phyloP scores from a whole-genome alignment of 441 rosid genomes.

The Capsella rubella region DNA sequence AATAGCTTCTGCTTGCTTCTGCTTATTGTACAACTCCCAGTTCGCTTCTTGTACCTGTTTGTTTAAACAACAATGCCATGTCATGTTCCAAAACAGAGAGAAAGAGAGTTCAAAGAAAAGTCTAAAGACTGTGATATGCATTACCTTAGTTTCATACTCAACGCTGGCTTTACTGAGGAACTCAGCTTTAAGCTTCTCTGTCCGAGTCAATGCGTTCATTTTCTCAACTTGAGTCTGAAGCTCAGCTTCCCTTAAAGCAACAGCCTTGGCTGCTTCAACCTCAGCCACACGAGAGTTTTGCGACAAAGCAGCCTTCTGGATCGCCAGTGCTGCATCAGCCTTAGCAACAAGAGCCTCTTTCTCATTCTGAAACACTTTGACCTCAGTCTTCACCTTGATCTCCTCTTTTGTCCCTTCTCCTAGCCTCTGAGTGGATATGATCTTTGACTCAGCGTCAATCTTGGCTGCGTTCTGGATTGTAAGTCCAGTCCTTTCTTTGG shows the following conservation, averaged over 20 bases:
- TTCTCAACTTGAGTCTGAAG: slow-evolving; percentile 64
- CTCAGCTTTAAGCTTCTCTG: slow-evolving; percentile 75
- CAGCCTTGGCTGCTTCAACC: slow-evolving; percentile 69
- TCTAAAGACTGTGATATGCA: background rate
- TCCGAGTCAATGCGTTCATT: slow-evolving; percentile 65
- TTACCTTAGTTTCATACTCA: slow-evolving; percentile 71
- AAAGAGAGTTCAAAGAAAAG: background rate
- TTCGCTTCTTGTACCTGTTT: slow-evolving; percentile 79
- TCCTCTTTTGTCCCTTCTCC: slow-evolving; percentile 72
- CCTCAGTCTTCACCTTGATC: slow-evolving; percentile 61
- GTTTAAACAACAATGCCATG: slow-evolving; percentile 11
- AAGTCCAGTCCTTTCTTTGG: slow-evolving; percentile 55
- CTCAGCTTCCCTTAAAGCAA: slow-evolving; percentile 68
- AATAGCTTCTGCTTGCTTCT: slow-evolving; percentile 64
- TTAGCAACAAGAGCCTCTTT: slow-evolving; percentile 64
- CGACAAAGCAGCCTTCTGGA: slow-evolving; percentile 61
- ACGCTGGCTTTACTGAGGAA: slow-evolving; percentile 69
- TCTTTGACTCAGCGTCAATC: slow-evolving; percentile 73
- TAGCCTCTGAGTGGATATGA: slow-evolving; percentile 55
- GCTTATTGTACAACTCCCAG: slow-evolving; percentile 70
- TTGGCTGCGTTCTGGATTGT: slow-evolving; percentile 72
- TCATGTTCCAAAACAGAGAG: background rate
- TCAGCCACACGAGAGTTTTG: slow-evolving; percentile 60
- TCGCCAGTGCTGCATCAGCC: slow-evolving; percentile 66
- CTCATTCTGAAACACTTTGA: slow-evolving; percentile 65